phyloP scores from a whole-genome alignment of 2,329 filamentous ascomycete genomes.

The Epichloe gansuensis region DNA sequence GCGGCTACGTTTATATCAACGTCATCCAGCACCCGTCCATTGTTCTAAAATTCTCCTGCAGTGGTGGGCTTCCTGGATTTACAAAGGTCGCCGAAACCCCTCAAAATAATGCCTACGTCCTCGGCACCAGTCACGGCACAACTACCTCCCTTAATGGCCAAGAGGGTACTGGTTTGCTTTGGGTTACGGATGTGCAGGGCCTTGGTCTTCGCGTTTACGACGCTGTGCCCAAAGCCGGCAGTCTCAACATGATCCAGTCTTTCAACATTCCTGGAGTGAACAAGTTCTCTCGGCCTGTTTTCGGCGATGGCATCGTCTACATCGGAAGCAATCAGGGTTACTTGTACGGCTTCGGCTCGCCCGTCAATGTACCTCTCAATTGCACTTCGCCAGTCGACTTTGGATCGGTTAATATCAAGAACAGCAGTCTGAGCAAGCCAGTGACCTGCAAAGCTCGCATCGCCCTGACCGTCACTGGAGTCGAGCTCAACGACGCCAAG shows the following conservation, averaged over 20 bases:
- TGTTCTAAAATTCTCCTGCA: slow-evolving; percentile 46
- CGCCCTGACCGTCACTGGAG: slow-evolving; percentile 26
- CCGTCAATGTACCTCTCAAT: slow-evolving; percentile 40
- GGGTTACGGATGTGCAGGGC: slow-evolving; percentile 44
- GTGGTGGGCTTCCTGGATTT: slow-evolving; percentile 38
- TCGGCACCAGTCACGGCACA: slow-evolving; percentile 45
- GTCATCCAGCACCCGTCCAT: slow-evolving; percentile 41
- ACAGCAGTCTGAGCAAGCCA: slow-evolving; percentile 12
- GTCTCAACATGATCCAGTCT: slow-evolving; percentile 34
- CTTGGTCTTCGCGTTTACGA: slow-evolving; percentile 40
- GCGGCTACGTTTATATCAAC: slow-evolving; percentile 37
- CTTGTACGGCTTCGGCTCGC: slow-evolving; percentile 44
- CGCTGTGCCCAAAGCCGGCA: slow-evolving; percentile 34
- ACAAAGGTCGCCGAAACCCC: slow-evolving; percentile 39
- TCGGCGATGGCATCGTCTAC: slow-evolving; percentile 44
- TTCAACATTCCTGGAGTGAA: slow-evolving; percentile 39
- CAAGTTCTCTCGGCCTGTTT: slow-evolving; percentile 46
- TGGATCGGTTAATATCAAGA: slow-evolving; percentile 30
- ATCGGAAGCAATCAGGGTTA: slow-evolving; percentile 38
- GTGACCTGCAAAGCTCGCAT: slow-evolving; percentile 38
- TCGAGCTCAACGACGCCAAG: slow-evolving; percentile 21
- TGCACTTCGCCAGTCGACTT: slow-evolving; percentile 39
- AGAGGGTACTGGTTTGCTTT: slow-evolving; percentile 42
- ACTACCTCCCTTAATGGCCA: slow-evolving; percentile 42
- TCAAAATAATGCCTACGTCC: slow-evolving; percentile 36